phyloP scores from a whole-genome alignment of 306 rosid species.

The Cucurbita moschata region DNA sequence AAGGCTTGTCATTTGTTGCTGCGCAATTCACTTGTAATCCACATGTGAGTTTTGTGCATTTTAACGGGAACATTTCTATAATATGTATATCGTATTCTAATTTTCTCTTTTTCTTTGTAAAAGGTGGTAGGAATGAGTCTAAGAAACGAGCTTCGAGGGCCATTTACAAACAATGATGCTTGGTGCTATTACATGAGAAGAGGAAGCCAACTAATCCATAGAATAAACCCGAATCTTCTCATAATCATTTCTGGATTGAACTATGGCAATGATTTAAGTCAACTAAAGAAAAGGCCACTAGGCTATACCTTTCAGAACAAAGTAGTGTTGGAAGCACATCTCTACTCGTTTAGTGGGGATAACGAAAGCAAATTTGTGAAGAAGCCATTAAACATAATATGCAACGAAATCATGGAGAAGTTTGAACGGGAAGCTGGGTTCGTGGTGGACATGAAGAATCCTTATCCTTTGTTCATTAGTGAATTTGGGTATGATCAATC shows the following conservation, averaged over 20 bases:
- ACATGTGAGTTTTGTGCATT: constrained; percentile 5
- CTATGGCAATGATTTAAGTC: constrained; percentile 19
- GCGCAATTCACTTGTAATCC: constrained; percentile 8
- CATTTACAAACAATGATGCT: constrained; percentile 13
- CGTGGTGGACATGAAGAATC: constrained; percentile 12
- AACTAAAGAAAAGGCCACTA: constrained; percentile 17
- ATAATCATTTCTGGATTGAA: constrained; percentile 23
- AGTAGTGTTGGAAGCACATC: background rate
- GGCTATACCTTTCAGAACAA: constrained; percentile 14
- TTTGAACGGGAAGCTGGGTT: constrained; percentile 26
- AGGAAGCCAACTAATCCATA: constrained; percentile 26
- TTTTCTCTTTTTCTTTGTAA: background rate
- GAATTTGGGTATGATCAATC: constrained; percentile 35
- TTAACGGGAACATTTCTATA: too few relatives aligned
- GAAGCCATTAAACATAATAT: constrained; percentile 33
- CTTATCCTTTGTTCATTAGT: constrained; percentile 22
- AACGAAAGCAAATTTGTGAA: constrained; percentile 12
- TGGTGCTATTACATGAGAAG: constrained; percentile 26
- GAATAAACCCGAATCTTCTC: constrained; percentile 11
- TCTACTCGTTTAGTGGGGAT: constrained; percentile 34
- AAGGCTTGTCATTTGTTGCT: constrained; percentile 29
- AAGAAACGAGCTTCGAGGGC: constrained; percentile 31
- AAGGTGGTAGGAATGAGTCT: constrained; percentile 35
- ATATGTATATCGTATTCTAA: too few relatives aligned
- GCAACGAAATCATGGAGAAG: constrained; percentile 15